Evolutionary conservation across 331 rosid genomes (phyloP), one percentile per base, ranked within the genome.

Genomic region (Pyrus hybrid): DNA sequence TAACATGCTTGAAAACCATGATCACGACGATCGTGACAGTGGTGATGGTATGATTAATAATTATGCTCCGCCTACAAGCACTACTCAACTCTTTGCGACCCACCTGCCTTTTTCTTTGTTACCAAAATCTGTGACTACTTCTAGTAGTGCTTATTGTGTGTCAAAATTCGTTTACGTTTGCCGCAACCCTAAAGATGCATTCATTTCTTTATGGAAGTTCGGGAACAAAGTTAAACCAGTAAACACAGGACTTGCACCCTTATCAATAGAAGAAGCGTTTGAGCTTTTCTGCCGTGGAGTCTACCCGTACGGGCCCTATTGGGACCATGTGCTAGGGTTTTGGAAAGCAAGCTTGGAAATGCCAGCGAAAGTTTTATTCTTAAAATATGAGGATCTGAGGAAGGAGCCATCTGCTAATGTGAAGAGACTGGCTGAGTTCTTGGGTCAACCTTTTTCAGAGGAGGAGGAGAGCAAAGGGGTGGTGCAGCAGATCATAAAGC

Each of bases 281-380:
- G 74, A 49, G 63, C 32, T 47, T 20, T 70, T 70, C 7, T 49
- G 63, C 53, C 43, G 43, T 3, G 74, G 63, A 16, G 63, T 49
- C 18, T 49, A 16, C 14, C 62, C 51, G 2, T 14, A 2, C 29
- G 74, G 62, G 4, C 63, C 74, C 16, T 70, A 25, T 16, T 70
- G 35, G 22, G 43, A 70, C 10, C 74, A 70, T 70, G 74, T 70
- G 32, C 47, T 70, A 18, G 74, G 61, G 41, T 70, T 41, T 70
- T 49, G 62, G 74, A 70, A 70, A 25, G 74, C 60, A 25, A 70
- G 74, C 61, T 70, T 70, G 10, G 23, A 70, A 26, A 23, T 25
- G 18, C 74, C 45, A 16, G 32, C 49, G 17, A 4, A 70, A 47
- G 43, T 70, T 14, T 28, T 70, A 16, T 70, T 49, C 37, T 33